phyloP scores from a whole-genome alignment of 2,329 filamentous ascomycete species.

The Bipolaris victoriae region DNA sequence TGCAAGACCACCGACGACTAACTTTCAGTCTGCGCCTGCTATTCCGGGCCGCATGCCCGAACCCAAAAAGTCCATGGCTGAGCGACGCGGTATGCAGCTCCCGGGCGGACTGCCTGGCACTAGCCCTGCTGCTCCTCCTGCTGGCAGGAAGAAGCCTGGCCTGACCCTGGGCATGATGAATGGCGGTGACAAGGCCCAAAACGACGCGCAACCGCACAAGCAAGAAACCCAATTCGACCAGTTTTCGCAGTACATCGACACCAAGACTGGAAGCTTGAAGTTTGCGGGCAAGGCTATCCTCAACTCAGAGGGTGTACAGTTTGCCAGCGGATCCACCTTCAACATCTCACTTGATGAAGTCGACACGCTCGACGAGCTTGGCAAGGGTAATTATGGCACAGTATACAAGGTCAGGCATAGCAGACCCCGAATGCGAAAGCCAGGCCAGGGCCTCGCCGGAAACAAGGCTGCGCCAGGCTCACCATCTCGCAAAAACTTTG shows the following conservation, averaged over 20 bases:
- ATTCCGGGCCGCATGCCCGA: slow-evolving; percentile 55
- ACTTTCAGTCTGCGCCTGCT: slow-evolving; percentile 57
- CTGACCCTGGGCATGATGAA: slow-evolving; percentile 55
- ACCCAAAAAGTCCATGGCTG: slow-evolving; percentile 67
- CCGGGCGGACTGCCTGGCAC: slow-evolving; percentile 65
- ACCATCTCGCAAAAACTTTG: slow-evolving; percentile 40
- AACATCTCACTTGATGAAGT: slow-evolving; percentile 96
- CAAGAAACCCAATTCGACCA: slow-evolving; percentile 63
- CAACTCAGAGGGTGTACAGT: slow-evolving; percentile 88
- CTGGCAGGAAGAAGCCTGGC: slow-evolving; percentile 51
- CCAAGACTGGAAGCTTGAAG: slow-evolving; percentile 86
- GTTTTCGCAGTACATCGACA: slow-evolving; percentile 84
- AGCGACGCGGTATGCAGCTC: slow-evolving; percentile 69
- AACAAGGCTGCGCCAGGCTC: slow-evolving; percentile 56
- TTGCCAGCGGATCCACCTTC: slow-evolving; percentile 86
- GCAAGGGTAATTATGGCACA: slow-evolving; percentile 97
- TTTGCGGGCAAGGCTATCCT: slow-evolving; percentile 94
- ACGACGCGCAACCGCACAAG: slow-evolving; percentile 37
- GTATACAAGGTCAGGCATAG: slow-evolving; percentile 95
- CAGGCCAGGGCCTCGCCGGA: slow-evolving; percentile 65
- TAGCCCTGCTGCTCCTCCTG: slow-evolving; percentile 42
- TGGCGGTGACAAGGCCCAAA: slow-evolving; percentile 34
- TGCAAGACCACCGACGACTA: slow-evolving; percentile 48
- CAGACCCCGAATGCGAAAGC: slow-evolving; percentile 67
- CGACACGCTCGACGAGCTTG: slow-evolving; percentile 88